These are phyloP conservation scores for Grosmannia penicillata DNA, from an alignment of 2,329 filamentous ascomycete genomes.

Conservation along the genomic window DNA sequence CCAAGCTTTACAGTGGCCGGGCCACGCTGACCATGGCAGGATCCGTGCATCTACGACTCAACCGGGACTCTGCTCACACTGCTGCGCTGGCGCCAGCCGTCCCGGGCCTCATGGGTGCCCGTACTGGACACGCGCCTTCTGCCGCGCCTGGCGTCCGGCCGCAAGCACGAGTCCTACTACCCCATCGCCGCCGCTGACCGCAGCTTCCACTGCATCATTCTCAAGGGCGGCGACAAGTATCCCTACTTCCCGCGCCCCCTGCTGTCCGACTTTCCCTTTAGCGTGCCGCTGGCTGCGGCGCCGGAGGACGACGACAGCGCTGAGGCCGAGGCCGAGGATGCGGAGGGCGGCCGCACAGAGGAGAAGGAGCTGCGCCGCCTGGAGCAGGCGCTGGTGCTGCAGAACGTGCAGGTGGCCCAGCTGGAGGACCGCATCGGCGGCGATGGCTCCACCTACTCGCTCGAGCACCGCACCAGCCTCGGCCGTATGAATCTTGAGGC, in stretches of 20 bases:
- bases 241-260: slow-evolving; percentile 85
- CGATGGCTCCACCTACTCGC: slow-evolving; percentile 38
- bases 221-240: slow-evolving; percentile 87
- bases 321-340: slow-evolving; percentile 15
- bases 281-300: slow-evolving; percentile 57
- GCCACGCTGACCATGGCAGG: slow-evolving; percentile 30
- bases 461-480: slow-evolving; percentile 51
- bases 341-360: slow-evolving; percentile 16
- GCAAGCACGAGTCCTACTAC: slow-evolving; percentile 85
- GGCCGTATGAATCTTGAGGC: slow-evolving; percentile 65
- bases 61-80: slow-evolving; percentile 78
- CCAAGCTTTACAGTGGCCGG: neutral
- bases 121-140: slow-evolving; percentile 80
- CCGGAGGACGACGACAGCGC: slow-evolving; percentile 10
- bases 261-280: slow-evolving; percentile 86
- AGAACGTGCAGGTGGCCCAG: slow-evolving; percentile 56
- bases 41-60: slow-evolving; percentile 92
- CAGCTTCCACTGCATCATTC: slow-evolving; percentile 96
- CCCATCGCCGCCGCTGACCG: slow-evolving; percentile 83
- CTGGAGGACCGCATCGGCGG: slow-evolving; percentile 54
- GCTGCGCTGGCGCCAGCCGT: slow-evolving; percentile 76
- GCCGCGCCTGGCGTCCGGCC: slow-evolving; percentile 66
- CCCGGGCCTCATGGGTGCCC: slow-evolving; percentile 81
- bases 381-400: slow-evolving; percentile 70
- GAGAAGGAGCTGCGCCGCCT: slow-evolving; percentile 43